Conservation (phyloP, 768 basidiomycete genomes). For the Mycena indigotica region DNA sequence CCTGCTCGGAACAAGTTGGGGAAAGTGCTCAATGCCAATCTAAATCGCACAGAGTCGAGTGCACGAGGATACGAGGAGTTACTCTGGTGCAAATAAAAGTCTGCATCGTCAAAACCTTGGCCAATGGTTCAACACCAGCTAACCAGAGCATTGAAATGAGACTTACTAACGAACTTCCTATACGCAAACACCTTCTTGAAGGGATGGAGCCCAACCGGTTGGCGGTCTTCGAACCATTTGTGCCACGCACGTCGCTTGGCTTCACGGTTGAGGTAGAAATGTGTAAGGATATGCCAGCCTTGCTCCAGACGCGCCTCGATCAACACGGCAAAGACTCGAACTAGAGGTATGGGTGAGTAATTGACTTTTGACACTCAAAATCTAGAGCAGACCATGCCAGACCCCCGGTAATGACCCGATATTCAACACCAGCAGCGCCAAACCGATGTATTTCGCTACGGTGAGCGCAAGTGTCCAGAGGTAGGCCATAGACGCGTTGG, state of each 20-base stretch:
- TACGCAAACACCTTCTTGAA: slow-evolving; percentile 46
- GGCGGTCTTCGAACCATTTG: slow-evolving; percentile 45
- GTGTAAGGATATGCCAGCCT: slow-evolving; percentile 9
- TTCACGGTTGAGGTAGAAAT: slow-evolving; percentile 40
- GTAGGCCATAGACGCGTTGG: neutral
- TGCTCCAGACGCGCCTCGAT: neutral
- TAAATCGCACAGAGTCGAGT: slow-evolving; percentile 52
- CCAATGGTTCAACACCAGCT: neutral
- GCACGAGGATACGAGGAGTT: slow-evolving; percentile 83
- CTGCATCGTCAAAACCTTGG: slow-evolving; percentile 68
- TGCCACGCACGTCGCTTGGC: slow-evolving; percentile 36
- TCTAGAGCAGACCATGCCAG: slow-evolving; percentile 64
- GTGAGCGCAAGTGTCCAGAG: slow-evolving; percentile 14
- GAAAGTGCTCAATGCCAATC: slow-evolving; percentile 50
- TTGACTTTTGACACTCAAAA: neutral
- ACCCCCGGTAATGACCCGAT: slow-evolving; percentile 60
- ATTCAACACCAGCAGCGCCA: slow-evolving; percentile 58
- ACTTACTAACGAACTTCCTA: slow-evolving; percentile 60
- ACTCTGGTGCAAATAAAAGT: slow-evolving; percentile 75
- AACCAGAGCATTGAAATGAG: slow-evolving; percentile 1
- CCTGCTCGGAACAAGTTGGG: slow-evolving; percentile 60
- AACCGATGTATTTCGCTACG: slow-evolving; percentile 43
- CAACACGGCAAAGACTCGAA: slow-evolving; percentile 9
- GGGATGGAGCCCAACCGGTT: slow-evolving; percentile 61
- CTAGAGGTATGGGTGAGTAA: neutral